Conservation (phyloP, 495 filamentous ascomycete species). For the Talaromyces nanjingensis region DNA sequence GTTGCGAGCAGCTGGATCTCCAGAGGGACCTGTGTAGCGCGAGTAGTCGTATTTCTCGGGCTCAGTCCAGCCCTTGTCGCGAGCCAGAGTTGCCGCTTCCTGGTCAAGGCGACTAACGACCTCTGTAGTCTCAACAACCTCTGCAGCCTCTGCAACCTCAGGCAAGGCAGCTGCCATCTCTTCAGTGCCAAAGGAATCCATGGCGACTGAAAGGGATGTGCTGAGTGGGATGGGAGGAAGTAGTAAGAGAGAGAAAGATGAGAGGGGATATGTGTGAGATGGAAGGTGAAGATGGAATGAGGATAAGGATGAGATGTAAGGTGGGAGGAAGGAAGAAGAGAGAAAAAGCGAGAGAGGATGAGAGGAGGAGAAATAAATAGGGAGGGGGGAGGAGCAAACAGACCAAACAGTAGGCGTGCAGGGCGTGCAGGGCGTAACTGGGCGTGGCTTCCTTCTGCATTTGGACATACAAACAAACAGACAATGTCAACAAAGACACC, state of each 20-base stretch:
- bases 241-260: slow-evolving; percentile 2
- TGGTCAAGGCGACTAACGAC: slow-evolving; percentile 21
- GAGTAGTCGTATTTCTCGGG: slow-evolving; percentile 49
- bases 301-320: slow-evolving; percentile 3
- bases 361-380: background rate
- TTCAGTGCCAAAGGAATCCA: slow-evolving; percentile 18
- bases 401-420: background rate
- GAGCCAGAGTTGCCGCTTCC: slow-evolving; percentile 24
- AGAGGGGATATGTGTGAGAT: background rate
- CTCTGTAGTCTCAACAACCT: background rate
- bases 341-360: slow-evolving; percentile 2
- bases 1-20: slow-evolving; percentile 12
- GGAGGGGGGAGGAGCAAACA: background rate
- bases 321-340: slow-evolving; percentile 2
- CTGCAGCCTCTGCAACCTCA: slow-evolving; percentile 27
- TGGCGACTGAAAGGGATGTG: slow-evolving; percentile 6
- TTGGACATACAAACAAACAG: background rate
- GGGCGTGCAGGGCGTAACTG: background rate
- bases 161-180: slow-evolving; percentile 23
- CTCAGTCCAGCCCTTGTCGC: slow-evolving; percentile 46
- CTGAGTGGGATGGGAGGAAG: background rate
- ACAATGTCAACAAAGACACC: background rate
- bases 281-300: slow-evolving; percentile 5
- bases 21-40: slow-evolving; percentile 29
- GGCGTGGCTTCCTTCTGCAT: background rate